Conservation (phyloP, 2,329 filamentous ascomycete species). For the Cladorrhinum sp. region DNA sequence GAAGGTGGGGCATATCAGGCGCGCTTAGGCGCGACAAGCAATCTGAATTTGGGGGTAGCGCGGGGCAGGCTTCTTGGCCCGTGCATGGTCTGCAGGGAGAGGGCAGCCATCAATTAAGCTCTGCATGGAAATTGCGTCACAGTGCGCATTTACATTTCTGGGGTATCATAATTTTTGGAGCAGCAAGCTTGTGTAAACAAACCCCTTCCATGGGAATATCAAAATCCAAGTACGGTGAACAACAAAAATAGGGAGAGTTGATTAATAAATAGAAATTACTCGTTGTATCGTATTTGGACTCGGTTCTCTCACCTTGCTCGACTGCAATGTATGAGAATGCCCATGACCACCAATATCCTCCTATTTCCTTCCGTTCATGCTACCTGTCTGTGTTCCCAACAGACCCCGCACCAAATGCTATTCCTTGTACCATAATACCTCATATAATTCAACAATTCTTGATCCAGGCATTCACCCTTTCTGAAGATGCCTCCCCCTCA, state of each 20-base stretch:
- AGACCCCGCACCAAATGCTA: not conserved
- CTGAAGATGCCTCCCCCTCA: not conserved
- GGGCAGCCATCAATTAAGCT: not conserved
- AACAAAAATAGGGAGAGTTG: no score
- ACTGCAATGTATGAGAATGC: not conserved
- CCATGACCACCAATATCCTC: not conserved
- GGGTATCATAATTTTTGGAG: no score
- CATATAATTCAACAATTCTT: no score
- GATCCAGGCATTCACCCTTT: no score
- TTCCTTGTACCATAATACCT: not conserved
- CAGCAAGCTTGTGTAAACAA: no score
- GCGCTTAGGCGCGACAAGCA: conserved; percentile 21
- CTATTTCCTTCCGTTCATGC: not conserved
- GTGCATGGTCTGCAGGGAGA: not conserved
- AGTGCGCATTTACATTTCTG: not conserved
- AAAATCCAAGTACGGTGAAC: no score
- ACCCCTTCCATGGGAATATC: no score
- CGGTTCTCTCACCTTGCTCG: not conserved
- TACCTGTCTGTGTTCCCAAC: not conserved
- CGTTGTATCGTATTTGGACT: not conserved
- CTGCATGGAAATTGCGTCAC: conserved; percentile 19
- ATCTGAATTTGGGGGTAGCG: conserved; percentile 12
- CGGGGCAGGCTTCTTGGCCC: conserved; percentile 16
- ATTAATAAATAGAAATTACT: not conserved
- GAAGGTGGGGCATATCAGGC: conserved; percentile 16